Base-by-base conservation (phyloP, 345 rosid species). In the Barbarea vulgaris region DNA sequence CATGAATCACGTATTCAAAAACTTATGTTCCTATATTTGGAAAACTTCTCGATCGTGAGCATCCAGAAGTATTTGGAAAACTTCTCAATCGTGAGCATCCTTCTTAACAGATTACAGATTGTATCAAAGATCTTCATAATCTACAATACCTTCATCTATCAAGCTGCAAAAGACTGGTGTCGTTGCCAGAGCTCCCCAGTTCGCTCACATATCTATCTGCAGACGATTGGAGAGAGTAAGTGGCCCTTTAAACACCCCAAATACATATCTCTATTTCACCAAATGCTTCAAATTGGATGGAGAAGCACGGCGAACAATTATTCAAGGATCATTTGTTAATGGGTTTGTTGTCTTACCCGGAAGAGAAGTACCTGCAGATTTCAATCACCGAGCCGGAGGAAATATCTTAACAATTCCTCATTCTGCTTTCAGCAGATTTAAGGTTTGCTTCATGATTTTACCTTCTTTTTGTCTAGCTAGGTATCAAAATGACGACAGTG, bases 291-390 rank as follows among this genome's bases (percentile, higher is more conserved):
- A 60, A 3, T 37, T 60, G 19, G 6, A 5, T 2, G 18, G 0
- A 13, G 0, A 60, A 60, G 10, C 65, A 22, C 11, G 10, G 0
- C 25, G 1, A 21, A 7, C 3, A 2, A 37, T 36, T 36, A 36
- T 36, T 7, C 18, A 19, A 36, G 11, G 0, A 36, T 30, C 4
- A 0, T 56, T n/a, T n/a, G 9, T 6, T 36, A 0, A 0, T 0
- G 30, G 28, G 1, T 0, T 0, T 3, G 18, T 12, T 1, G 11
- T 37, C 11, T 12, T 60, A 21, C 47, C 47, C 0, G 65, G 65
- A 37, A 36, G 18, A 11, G 3, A 36, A 60, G 11, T 60, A 1
- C 47, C 47, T 0, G 12, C 7, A 37, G 6, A 7, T 0, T 60
- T 60, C 12, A 3, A 36, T 19, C 46, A 21, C 7, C 1, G 18